Percentiles rank a stretch among this genome's conserved stretches.
Conservation (phyloP, 805 yeast genomes). For the Wickerhamiella allomyrinae region DNA sequence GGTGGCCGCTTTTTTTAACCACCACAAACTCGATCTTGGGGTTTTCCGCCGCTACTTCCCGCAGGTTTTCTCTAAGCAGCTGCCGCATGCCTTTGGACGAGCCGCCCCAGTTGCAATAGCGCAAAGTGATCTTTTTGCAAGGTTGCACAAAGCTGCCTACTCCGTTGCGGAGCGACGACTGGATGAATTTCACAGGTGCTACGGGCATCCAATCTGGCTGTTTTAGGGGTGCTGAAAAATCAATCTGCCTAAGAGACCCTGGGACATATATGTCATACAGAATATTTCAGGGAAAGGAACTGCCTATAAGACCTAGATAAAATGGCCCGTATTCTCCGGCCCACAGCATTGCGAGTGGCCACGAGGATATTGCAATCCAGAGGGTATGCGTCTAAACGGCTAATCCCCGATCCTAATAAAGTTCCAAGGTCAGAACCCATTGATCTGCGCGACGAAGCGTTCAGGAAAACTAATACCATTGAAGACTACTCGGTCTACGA, state of each 20-base stretch:
- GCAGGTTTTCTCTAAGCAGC: constrained; percentile 40
- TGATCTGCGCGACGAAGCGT: constrained; percentile 16
- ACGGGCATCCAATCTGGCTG: constrained; percentile 15
- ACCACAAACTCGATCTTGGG: constrained; percentile 63
- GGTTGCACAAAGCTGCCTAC: constrained; percentile 26
- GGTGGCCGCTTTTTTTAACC: constrained; percentile 66
- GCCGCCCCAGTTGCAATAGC: constrained; percentile 93
- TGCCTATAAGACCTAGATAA: neutral
- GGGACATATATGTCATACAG: neutral
- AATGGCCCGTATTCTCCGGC: too few species aligned
- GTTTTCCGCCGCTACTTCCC: constrained; percentile 42
- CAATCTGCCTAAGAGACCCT: too few species aligned
- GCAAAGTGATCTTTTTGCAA: constrained; percentile 59
- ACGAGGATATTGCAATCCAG: too few species aligned
- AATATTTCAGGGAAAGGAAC: neutral
- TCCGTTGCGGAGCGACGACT: constrained; percentile 20
- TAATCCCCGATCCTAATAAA: constrained; percentile 17
- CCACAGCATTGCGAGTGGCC: too few species aligned
- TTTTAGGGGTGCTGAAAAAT: neutral
- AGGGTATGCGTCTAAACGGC: constrained; percentile 5
- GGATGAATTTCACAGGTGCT: constrained; percentile 12
- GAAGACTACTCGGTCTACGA: constrained; percentile 33
- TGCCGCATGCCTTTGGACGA: constrained; percentile 71
- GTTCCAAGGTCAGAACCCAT: constrained; percentile 14
- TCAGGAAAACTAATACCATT: constrained; percentile 17